Evolutionary conservation across 2,329 filamentous ascomycete species (phyloP).

Genomic region (Pseudogymnoascus sp.): DNA sequence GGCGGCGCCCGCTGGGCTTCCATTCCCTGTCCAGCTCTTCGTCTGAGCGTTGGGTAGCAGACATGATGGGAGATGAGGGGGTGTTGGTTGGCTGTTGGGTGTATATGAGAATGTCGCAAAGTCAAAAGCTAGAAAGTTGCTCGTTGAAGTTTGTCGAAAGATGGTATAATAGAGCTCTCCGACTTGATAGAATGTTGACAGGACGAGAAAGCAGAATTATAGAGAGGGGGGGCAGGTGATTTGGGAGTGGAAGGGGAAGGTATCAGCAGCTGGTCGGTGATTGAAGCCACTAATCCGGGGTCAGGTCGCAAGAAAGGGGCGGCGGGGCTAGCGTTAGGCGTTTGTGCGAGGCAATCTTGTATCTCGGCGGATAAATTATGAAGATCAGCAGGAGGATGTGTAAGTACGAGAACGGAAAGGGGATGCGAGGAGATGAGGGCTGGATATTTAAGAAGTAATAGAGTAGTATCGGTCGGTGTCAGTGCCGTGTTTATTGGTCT

Average conservation of each 20-base stretch:
- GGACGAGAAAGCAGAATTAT: background rate
- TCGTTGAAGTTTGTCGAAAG: background rate
- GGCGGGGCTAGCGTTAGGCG: conserved; percentile 6
- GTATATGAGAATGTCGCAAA: conserved; percentile 7
- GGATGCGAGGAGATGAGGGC: background rate
- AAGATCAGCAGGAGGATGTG: conserved; percentile 1
- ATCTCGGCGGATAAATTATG: conserved; percentile 6
- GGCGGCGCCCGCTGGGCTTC: conserved; percentile 66
- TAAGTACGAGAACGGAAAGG: background rate
- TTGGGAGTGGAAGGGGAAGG: conserved; percentile 1
- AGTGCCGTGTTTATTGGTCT: background rate
- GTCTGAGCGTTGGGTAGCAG: conserved; percentile 37
- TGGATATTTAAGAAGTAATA: background rate
- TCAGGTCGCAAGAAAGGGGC: conserved; percentile 7
- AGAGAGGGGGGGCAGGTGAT: conserved; percentile 6
- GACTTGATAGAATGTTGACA: background rate
- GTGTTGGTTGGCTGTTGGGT: background rate
- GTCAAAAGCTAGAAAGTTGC: background rate
- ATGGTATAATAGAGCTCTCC: background rate
- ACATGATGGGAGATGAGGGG: conserved; percentile 23
- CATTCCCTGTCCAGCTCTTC: conserved; percentile 68
- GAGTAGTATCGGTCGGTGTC: background rate
- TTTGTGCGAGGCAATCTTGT: conserved; percentile 5
- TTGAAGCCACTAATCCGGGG: conserved; percentile 8
- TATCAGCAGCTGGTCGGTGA: background rate